A percentile compares a stretch with the other conserved stretches of the same genome.
Evolutionary conservation across 1,284 basidiomycete genomes (phyloP).

Genomic region (Coniferiporia weirii): DNA sequence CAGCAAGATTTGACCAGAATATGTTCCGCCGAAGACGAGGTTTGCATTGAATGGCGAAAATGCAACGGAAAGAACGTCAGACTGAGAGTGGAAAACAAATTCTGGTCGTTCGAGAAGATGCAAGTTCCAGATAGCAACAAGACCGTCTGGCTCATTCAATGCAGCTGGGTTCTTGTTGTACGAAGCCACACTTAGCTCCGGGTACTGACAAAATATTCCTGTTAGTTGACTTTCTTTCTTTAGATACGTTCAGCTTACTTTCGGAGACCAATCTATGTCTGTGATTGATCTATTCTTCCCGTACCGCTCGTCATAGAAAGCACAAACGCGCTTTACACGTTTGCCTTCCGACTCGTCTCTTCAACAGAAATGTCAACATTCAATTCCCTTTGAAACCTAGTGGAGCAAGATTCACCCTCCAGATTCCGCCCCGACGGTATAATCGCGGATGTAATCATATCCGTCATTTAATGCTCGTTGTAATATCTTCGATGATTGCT

Average conservation of each 20-base stretch:
- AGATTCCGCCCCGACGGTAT: slow-evolving; percentile 78
- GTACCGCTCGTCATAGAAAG: slow-evolving; percentile 85
- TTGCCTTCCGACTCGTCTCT: slow-evolving; percentile 89
- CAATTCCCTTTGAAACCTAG: neutral
- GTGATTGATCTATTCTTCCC: slow-evolving; percentile 92
- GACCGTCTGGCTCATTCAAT: slow-evolving; percentile 90
- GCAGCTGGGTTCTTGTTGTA: slow-evolving; percentile 96
- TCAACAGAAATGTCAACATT: slow-evolving; percentile 12
- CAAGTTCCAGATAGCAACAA: slow-evolving; percentile 97
- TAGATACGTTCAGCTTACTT: slow-evolving; percentile 43
- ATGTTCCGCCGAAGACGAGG: slow-evolving; percentile 94
- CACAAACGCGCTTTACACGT: slow-evolving; percentile 82
- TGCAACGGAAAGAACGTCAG: slow-evolving; percentile 92
- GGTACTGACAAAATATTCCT: slow-evolving; percentile 58
- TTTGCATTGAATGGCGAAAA: slow-evolving; percentile 99
- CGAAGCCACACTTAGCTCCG: slow-evolving; percentile 89
- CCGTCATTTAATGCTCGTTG: slow-evolving; percentile 94
- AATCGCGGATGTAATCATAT: slow-evolving; percentile 97
- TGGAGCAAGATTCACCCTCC: slow-evolving; percentile 49
- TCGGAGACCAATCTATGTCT: slow-evolving; percentile 95
- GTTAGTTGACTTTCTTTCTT: neutral
- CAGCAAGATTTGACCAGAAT: slow-evolving; percentile 94
- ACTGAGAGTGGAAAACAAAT: slow-evolving; percentile 96
- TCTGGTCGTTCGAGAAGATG: slow-evolving; percentile 94
- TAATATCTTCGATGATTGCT: slow-evolving; percentile 91